These are phyloP conservation scores for Picochlorum sp. DNA, from an alignment of 139 green algal species.

Conservation along the genomic window DNA sequence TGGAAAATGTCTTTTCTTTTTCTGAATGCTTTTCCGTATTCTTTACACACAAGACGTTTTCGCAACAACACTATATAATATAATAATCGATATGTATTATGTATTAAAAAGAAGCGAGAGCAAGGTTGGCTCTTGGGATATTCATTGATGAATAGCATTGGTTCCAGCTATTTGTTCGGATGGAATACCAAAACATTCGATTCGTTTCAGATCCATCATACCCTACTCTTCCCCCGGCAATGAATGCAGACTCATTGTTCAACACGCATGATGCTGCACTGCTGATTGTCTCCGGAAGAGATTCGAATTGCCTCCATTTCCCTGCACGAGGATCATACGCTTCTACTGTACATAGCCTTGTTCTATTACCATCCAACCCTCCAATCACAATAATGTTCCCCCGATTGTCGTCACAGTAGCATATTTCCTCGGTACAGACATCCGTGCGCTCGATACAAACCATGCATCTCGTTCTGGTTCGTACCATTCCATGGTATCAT, in stretches of 20 bases:
- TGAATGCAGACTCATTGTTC: conserved; percentile 40
- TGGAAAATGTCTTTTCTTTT: too few relatives aligned
- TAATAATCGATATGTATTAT: too few relatives aligned
- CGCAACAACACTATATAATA: too few relatives aligned
- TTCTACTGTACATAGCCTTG: conserved; percentile 37
- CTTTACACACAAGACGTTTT: too few relatives aligned
- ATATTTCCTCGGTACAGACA: conserved; percentile 47
- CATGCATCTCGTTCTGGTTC: conserved; percentile 28
- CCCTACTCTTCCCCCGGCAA: conserved; percentile 35
- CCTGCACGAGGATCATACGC: conserved; percentile 57
- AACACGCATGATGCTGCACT: conserved; percentile 39
- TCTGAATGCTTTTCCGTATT: too few relatives aligned
- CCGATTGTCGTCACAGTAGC: conserved; percentile 16
- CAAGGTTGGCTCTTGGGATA: too few relatives aligned
- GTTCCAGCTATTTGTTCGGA: too few relatives aligned
- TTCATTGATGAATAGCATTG: too few relatives aligned
- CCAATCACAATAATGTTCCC: conserved; percentile 49
- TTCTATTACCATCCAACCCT: conserved; percentile 37
- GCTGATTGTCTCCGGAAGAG: conserved; percentile 39
- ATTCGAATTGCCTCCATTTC: conserved; percentile 35
- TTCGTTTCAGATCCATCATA: too few relatives aligned
- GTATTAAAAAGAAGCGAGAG: too few relatives aligned
- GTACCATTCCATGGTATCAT: conserved; percentile 37
- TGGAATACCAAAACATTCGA: too few relatives aligned
- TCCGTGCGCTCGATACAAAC: conserved; percentile 4